Conservation (phyloP, 331 rosid genomes). For the Pyrus hybrid region DNA sequence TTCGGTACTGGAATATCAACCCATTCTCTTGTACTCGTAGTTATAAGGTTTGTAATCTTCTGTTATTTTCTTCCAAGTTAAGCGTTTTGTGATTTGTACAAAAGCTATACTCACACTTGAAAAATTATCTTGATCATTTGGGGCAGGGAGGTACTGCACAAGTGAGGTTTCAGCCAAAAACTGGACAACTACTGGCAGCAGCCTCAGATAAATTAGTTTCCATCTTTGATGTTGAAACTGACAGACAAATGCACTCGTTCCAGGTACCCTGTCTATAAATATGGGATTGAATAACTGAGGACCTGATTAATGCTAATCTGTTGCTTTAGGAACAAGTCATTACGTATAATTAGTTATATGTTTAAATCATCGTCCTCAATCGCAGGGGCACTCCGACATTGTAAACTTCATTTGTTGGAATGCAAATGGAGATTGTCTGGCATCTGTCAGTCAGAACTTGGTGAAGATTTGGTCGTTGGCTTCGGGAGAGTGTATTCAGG, state of each 20-base stretch:
- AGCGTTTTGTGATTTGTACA: background rate
- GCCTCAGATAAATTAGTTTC: slow-evolving; percentile 58
- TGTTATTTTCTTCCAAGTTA: background rate
- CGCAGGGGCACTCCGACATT: slow-evolving; percentile 59
- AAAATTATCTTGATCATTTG: slow-evolving; percentile 22
- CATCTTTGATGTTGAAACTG: slow-evolving; percentile 76
- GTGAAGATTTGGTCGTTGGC: slow-evolving; percentile 67
- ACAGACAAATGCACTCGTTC: slow-evolving; percentile 44
- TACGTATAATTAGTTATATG: background rate
- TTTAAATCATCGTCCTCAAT: background rate
- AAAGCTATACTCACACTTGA: slow-evolving; percentile 17
- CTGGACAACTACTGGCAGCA: slow-evolving; percentile 67
- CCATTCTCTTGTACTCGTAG: slow-evolving; percentile 46
- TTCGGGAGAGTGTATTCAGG: slow-evolving; percentile 73
- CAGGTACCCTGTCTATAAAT: slow-evolving; percentile 31
- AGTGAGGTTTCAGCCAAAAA: slow-evolving; percentile 82
- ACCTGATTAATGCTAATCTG: background rate
- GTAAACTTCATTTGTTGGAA: slow-evolving; percentile 75
- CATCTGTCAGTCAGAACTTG: slow-evolving; percentile 68
- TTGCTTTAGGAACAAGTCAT: background rate
- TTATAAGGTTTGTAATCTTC: slow-evolving; percentile 45
- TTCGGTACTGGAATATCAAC: slow-evolving; percentile 61
- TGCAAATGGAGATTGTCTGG: slow-evolving; percentile 67
- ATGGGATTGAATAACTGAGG: background rate
- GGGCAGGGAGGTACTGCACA: slow-evolving; percentile 69